Base-by-base conservation (phyloP, 768 basidiomycete genomes). In the Mycena rebaudengoi region DNA sequence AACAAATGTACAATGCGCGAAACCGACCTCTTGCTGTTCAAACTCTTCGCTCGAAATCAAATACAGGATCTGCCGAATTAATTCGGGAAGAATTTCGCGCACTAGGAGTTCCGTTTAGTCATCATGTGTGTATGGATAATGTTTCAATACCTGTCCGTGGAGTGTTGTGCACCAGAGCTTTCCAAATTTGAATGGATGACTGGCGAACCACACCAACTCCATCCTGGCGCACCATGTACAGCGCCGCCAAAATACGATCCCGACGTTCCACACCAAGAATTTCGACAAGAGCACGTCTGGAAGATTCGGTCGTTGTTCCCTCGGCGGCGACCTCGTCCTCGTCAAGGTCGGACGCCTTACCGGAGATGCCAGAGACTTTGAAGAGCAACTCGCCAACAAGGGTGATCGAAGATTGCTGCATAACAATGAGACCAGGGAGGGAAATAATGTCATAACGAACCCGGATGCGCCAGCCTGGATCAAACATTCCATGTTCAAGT, bases 151-250 rank as follows among this genome's bases (percentile, higher is more conserved):
- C 91, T 67, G 95, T 97, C 44, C 91, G 84, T 6, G 95, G 96
- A 0, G 95, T 97, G 70, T 97, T 99, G 74, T 95, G 88, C 11
- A 99, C 96, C 65, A 99, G 83, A 5, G 95, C 97, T 78, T 99
- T 99, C 98, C 98, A 99, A 66, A 99, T 98, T 60, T 95, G 95
- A 44, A 97, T 87, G 0, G 96, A 93, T 3, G 95, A 88, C 73
- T 95, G 93, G 39, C 97, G 89, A 35, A 99, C 96, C 44, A 90
- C 86, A 40, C 87, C 89, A 67, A 98, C 94, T 13, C 92, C 85
- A 75, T 99, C 98, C 75, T 99, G 97, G 45, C 96, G 89, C 54
- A 96, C 93, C 67, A 99, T 83, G 76, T 96, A 99, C 54, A 99
- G 78, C 2, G 92, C 92, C 7, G 95, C 91, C 46, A 99, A 80